These are phyloP conservation scores for Saposhnikovia divaricata DNA, from an alignment of 129 eudicot species.

Conservation along the genomic window DNA sequence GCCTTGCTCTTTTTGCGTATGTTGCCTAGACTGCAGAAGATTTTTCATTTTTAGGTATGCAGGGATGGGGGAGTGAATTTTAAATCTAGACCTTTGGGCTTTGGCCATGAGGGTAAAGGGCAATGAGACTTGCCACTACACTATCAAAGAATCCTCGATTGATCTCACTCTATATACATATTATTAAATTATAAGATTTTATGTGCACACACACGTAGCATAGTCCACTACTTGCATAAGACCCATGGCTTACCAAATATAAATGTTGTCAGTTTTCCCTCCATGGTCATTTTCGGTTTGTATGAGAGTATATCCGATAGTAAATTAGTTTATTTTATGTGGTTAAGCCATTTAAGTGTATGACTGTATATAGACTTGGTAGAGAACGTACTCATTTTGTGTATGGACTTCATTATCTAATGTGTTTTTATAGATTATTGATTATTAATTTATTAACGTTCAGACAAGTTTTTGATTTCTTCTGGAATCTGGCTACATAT, in stretches of 20 bases:
- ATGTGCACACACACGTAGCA: background rate
- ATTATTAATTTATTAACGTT: background rate
- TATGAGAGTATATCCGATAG: background rate
- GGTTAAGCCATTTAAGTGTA: no score
- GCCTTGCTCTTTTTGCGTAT: background rate
- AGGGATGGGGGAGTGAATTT: background rate
- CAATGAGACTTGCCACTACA: background rate
- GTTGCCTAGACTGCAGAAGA: background rate
- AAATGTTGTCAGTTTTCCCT: background rate
- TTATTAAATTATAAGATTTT: no score
- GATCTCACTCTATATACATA: background rate
- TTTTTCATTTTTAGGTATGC: background rate
- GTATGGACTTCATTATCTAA: background rate
- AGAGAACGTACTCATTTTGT: background rate
- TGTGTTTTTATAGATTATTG: background rate
- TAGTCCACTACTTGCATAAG: background rate
- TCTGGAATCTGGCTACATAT: background rate
- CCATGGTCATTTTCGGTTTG: background rate
- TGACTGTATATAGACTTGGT: no score
- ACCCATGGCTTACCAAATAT: background rate
- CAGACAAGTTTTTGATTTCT: background rate
- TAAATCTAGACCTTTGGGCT: background rate
- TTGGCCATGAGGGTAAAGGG: background rate
- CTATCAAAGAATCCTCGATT: background rate
- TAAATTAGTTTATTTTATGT: background rate